These are phyloP conservation scores for Leishmania tropica DNA, from an alignment of 208 protist genomes.

Conservation along the genomic window DNA sequence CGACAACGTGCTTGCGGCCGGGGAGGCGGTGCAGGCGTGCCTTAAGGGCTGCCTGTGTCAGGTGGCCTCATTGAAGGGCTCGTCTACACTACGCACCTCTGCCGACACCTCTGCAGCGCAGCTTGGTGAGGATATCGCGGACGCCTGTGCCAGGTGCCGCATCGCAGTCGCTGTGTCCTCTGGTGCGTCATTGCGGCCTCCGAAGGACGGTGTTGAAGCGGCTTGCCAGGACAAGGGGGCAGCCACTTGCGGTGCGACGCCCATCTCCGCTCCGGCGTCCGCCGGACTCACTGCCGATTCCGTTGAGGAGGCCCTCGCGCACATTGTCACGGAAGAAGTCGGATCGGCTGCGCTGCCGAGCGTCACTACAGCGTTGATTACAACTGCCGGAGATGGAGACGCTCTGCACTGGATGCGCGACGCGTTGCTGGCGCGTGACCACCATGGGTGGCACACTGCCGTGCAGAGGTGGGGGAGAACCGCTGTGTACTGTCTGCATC, in stretches of 20 bases:
- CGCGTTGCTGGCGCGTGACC: slow-evolving; percentile 25
- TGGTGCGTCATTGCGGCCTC: not conserved
- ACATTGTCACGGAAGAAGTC: not conserved
- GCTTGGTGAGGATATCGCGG: slow-evolving; percentile 17
- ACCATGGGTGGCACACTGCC: slow-evolving; percentile 16
- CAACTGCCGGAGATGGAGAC: slow-evolving; percentile 7
- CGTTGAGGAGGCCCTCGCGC: slow-evolving; percentile 16
- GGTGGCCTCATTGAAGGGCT: not conserved
- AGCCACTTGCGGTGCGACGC: not conserved
- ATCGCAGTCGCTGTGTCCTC: not conserved
- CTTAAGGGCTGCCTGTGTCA: slow-evolving; percentile 26
- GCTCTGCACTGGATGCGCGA: slow-evolving; percentile 23
- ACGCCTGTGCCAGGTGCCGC: not conserved
- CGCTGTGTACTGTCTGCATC: slow-evolving; percentile 27
- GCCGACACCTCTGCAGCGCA: slow-evolving; percentile 26
- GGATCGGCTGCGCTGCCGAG: slow-evolving; percentile 4
- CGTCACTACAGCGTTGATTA: not conserved
- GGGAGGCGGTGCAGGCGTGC: slow-evolving; percentile 14
- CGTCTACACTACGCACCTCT: slow-evolving; percentile 21
- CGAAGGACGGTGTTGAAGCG: too few relatives aligned
- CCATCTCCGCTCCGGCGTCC: not conserved
- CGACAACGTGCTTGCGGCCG: not conserved
- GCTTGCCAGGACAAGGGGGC: not conserved
- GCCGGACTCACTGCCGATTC: not conserved
- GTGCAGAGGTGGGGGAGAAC: not conserved